A percentile compares a stretch with the other conserved stretches of the same genome.
phyloP scores from a whole-genome alignment of 2,329 filamentous ascomycete genomes.

The Xylaria sp. region DNA sequence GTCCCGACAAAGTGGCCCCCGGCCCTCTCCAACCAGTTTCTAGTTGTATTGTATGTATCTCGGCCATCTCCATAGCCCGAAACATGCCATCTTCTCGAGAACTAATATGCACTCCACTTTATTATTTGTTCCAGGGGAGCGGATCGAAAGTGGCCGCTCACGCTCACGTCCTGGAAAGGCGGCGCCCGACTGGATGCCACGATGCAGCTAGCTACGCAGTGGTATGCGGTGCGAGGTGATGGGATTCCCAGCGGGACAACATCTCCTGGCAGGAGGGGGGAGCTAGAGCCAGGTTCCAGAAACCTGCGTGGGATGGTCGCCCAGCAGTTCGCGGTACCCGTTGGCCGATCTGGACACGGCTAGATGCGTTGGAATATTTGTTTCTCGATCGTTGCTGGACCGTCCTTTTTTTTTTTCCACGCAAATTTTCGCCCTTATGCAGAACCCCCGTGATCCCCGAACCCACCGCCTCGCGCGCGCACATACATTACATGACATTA shows the following conservation, averaged over 20 bases:
- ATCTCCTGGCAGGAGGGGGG: constrained; percentile 2
- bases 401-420: constrained; percentile 19
- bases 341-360: constrained; percentile 24
- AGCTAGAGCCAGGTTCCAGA: constrained; percentile 15
- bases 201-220: constrained; percentile 13
- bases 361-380: constrained; percentile 22
- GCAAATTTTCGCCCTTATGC: constrained; percentile 20
- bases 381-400: constrained; percentile 22
- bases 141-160: neutral
- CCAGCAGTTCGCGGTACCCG: constrained; percentile 23
- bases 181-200: constrained; percentile 10
- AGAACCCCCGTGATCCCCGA: constrained; percentile 13
- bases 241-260: constrained; percentile 2
- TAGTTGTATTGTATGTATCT: neutral
- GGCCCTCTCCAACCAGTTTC: neutral
- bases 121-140: neutral
- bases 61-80: neutral
- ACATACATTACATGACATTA: too few relatives aligned
- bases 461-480: constrained; percentile 18
- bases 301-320: constrained; percentile 12
- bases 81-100: neutral
- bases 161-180: constrained; percentile 2
- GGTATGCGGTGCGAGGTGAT: constrained; percentile 20
- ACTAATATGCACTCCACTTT: constrained; percentile 11
- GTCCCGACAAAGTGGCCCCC: neutral